These are phyloP conservation scores for Ganoderma leucocontextum DNA, from an alignment of 1,284 basidiomycete genomes.

Conservation along the genomic window DNA sequence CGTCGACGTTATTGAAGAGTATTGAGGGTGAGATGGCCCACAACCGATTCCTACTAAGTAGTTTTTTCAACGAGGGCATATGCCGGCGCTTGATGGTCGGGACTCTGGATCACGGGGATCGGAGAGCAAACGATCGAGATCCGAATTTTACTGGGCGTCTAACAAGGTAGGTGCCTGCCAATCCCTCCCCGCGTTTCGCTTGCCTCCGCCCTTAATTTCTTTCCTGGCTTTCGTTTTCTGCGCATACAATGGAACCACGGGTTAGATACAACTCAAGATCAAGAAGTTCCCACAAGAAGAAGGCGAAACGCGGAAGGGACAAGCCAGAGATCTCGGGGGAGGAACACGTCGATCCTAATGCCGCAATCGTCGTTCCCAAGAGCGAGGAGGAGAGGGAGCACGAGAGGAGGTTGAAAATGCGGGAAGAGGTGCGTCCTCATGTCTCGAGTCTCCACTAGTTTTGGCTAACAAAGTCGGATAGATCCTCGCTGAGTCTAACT, in stretches of 20 bases:
- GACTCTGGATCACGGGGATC: no score
- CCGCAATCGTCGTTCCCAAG: constrained; percentile 64
- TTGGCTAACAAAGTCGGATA: constrained; percentile 24
- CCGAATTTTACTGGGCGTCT: constrained; percentile 32
- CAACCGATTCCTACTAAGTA: background rate
- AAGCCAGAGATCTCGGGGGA: constrained; percentile 27
- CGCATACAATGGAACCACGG: constrained; percentile 16
- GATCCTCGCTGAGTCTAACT: constrained; percentile 64
- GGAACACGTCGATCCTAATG: constrained; percentile 59
- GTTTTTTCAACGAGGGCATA: background rate
- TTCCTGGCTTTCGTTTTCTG: background rate
- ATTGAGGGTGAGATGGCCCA: background rate
- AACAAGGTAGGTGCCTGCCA: background rate
- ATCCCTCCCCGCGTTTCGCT: background rate
- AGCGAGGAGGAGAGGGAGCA: constrained; percentile 66
- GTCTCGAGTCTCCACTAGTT: background rate
- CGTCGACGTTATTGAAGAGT: background rate
- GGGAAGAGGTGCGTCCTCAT: constrained; percentile 61
- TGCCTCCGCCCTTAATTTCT: background rate
- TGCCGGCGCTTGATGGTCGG: constrained; percentile 10
- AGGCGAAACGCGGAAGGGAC: constrained; percentile 46
- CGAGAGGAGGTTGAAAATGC: constrained; percentile 66
- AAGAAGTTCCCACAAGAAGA: constrained; percentile 60
- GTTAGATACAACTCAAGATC: constrained; percentile 66
- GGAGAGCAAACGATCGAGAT: constrained; percentile 27